Evolutionary conservation across 2,329 filamentous ascomycete genomes (phyloP), one percentile per base, ranked within the genome.

Genomic region (Colletotrichum australisinense): DNA sequence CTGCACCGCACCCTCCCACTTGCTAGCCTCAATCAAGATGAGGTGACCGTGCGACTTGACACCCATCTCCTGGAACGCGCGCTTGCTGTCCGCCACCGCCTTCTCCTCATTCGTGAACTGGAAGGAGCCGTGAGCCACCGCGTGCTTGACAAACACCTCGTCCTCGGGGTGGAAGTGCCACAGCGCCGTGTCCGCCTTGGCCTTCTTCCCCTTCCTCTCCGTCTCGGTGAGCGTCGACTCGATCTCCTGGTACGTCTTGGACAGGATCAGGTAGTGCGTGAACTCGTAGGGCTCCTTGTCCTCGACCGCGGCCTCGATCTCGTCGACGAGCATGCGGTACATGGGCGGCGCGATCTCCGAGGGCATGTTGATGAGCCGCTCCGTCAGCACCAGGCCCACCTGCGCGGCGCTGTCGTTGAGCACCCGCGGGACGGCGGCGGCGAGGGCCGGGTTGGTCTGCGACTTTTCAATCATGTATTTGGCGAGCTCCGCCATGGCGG

Each of bases 121-220:
- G 80, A 93, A 97, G 64, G 88, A 90, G 30, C 92, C 93, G 75
- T 89, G 86, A 16, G 91, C 94, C 52, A 91, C 74, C 3, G 95
- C 93, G 83, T 96, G 89, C 79, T 91, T 91, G 76, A 97, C 91
- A 78, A 98, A 84, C 64, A 96, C 90, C 86, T 98, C 97, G 80
- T 99, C 97, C 84, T 99, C 97, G 0, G 95, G 93, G 81, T 99
- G 97, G 87, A 98, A 99, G 84, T 95, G 97, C 84, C 95, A 97
- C 42, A 90, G 87, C 78, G 93, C 89, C 9, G 86, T 84, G 81
- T 88, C 89, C 69, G 87, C 83, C 81, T 89, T 91, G 75, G 87
- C 90, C 85, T 93, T 93, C 84, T 93, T 95, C 77, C 87, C 85
- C 84, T 90, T 91, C 78, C 88, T 88, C 75, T 91, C 85, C 56